A percentile compares a stretch with the other conserved stretches of the same genome.
Evolutionary conservation across 2,329 filamentous ascomycete genomes (phyloP).

Genomic region (Aureobasidium sp.): DNA sequence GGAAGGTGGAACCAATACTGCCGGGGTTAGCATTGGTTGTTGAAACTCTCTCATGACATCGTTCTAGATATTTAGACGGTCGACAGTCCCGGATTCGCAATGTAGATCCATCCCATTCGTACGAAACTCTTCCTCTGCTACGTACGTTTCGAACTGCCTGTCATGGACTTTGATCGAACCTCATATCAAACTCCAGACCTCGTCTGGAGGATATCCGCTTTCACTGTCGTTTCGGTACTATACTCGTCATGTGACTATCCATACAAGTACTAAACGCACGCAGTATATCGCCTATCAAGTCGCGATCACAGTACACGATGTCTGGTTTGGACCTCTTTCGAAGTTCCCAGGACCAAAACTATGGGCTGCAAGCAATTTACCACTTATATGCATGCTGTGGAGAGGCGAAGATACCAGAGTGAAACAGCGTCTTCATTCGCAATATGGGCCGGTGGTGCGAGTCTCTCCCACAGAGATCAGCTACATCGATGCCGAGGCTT

Average conservation of each 20-base stretch:
- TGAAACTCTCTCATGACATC: background rate
- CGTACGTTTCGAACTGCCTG: background rate
- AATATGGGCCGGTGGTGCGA: conserved; percentile 43
- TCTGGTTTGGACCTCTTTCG: conserved; percentile 39
- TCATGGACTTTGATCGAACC: background rate
- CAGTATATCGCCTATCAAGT: conserved; percentile 10
- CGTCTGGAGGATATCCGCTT: background rate
- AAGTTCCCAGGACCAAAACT: conserved; percentile 39
- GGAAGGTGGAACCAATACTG: background rate
- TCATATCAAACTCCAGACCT: background rate
- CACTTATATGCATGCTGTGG: conserved; percentile 19
- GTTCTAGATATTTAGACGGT: conserved; percentile 8
- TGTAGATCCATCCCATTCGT: background rate
- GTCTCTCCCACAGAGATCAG: conserved; percentile 43
- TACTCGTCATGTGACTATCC: background rate
- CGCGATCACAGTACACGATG: conserved; percentile 28
- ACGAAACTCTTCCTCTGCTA: background rate
- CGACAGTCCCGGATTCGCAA: background rate
- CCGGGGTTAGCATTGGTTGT: background rate
- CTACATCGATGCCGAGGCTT: conserved; percentile 32
- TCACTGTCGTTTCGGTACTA: background rate
- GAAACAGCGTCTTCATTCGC: conserved; percentile 29
- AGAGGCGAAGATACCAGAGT: conserved; percentile 17
- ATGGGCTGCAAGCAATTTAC: conserved; percentile 29
- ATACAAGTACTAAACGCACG: background rate